These are phyloP conservation scores for Epichloe elymi DNA, from an alignment of 2,329 filamentous ascomycete genomes.

Conservation along the genomic window DNA sequence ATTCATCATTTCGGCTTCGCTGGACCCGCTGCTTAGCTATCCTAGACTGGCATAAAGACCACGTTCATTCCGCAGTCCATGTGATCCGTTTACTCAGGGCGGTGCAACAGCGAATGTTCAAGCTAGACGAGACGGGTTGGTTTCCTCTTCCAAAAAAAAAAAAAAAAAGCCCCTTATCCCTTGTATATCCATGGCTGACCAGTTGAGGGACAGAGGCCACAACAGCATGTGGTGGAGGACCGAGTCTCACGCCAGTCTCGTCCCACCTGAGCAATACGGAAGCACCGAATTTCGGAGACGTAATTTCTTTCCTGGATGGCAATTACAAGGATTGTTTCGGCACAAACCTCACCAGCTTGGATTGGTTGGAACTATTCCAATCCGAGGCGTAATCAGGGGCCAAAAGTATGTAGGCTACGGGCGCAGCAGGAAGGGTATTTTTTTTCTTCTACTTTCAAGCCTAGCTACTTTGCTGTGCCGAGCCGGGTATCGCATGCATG, in stretches of 20 bases:
- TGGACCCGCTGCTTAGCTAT: conserved; percentile 1
- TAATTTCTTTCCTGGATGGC: background rate
- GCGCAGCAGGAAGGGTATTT: background rate
- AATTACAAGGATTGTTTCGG: background rate
- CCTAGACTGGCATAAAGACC: background rate
- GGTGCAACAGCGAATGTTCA: conserved; percentile 2
- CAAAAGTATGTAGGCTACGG: background rate
- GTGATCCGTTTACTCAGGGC: background rate
- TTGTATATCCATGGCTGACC: background rate
- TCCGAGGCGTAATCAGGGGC: background rate
- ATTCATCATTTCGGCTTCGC: background rate
- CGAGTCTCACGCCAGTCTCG: background rate
- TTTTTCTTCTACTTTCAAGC: background rate
- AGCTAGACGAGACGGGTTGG: background rate
- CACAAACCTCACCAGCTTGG: background rate
- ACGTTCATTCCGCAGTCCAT: background rate
- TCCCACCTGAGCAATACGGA: background rate
- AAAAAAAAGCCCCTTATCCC: background rate
- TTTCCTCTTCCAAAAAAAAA: background rate
- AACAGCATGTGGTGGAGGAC: background rate
- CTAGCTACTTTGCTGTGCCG: too few species aligned
- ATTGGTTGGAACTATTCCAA: conserved; percentile 1
- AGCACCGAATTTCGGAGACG: background rate
- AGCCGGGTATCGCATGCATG: background rate
- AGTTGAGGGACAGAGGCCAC: background rate